These are phyloP conservation scores for Hypoxylon sp. DNA, from an alignment of 2,329 filamentous ascomycete genomes.

Conservation along the genomic window DNA sequence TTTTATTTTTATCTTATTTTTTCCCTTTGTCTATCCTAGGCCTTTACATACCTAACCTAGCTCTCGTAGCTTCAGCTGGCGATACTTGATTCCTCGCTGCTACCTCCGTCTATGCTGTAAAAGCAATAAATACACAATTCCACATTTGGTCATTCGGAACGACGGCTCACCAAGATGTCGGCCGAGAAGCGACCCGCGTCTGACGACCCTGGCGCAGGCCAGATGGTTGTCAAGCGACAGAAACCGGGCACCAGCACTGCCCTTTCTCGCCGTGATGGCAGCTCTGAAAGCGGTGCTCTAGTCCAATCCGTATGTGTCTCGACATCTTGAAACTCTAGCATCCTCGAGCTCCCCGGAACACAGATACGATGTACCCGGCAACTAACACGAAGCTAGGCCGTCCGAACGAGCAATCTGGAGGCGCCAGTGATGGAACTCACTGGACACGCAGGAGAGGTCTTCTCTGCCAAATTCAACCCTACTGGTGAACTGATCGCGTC, in stretches of 20 bases:
- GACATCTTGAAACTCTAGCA: not conserved
- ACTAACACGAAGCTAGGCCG: constrained; percentile 61
- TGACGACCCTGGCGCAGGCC: constrained; percentile 78
- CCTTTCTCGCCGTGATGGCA: constrained; percentile 60
- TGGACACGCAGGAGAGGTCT: constrained; percentile 85
- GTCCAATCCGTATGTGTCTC: constrained; percentile 58
- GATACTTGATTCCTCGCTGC: not conserved
- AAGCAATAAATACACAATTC: not conserved
- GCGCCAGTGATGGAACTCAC: constrained; percentile 94
- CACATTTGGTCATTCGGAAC: not conserved
- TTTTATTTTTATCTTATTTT: too few species aligned
- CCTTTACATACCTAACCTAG: too few species aligned
- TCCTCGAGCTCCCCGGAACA: not conserved
- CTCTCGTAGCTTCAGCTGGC: not conserved
- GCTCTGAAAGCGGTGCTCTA: constrained; percentile 53
- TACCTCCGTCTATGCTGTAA: not conserved
- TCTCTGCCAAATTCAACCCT: constrained; percentile 88
- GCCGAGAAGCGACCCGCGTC: constrained; percentile 92
- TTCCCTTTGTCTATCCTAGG: too few species aligned
- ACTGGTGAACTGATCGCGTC: constrained; percentile 90
- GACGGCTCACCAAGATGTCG: constrained; percentile 66
- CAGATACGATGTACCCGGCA: not conserved
- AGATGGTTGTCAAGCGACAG: constrained; percentile 89
- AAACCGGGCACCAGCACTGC: constrained; percentile 66
- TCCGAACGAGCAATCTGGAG: constrained; percentile 82